Evolutionary conservation across 805 yeast species (phyloP).

Genomic region (Metschnikowia bowlesiae): DNA sequence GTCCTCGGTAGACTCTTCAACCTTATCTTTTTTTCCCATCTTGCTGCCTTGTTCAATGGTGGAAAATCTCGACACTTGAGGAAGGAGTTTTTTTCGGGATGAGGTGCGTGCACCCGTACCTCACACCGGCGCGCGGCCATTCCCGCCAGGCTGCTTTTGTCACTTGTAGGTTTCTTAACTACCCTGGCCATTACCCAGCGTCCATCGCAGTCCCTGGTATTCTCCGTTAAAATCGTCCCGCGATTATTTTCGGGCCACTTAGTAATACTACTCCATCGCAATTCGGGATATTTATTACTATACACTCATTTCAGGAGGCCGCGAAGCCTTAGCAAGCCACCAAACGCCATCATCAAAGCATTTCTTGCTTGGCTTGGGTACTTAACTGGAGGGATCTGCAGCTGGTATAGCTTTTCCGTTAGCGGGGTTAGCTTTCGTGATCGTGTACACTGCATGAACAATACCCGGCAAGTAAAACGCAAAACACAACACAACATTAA

Average conservation of each 20-base stretch:
- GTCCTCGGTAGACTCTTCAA: slow-evolving; percentile 48
- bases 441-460: not conserved
- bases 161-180: not conserved
- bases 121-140: not conserved
- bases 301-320: not conserved
- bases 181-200: not conserved
- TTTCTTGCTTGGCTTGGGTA: not conserved
- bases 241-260: too few species aligned
- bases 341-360: not conserved
- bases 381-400: not conserved
- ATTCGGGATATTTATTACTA: not conserved
- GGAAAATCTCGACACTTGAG: slow-evolving; percentile 1
- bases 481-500: slow-evolving; percentile 2
- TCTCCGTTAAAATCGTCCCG: too few species aligned
- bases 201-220: too few species aligned
- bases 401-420: not conserved
- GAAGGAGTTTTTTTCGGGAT: slow-evolving; percentile 7
- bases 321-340: not conserved
- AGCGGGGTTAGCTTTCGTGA: not conserved
- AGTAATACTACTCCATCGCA: not conserved
- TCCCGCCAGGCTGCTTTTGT: not conserved
- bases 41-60: slow-evolving; percentile 6
- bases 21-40: slow-evolving; percentile 45
- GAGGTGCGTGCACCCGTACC: slow-evolving; percentile 5
- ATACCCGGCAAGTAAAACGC: slow-evolving; percentile 1